phyloP scores from a whole-genome alignment of 2,329 filamentous ascomycete species.

The Zarea fungicola region DNA sequence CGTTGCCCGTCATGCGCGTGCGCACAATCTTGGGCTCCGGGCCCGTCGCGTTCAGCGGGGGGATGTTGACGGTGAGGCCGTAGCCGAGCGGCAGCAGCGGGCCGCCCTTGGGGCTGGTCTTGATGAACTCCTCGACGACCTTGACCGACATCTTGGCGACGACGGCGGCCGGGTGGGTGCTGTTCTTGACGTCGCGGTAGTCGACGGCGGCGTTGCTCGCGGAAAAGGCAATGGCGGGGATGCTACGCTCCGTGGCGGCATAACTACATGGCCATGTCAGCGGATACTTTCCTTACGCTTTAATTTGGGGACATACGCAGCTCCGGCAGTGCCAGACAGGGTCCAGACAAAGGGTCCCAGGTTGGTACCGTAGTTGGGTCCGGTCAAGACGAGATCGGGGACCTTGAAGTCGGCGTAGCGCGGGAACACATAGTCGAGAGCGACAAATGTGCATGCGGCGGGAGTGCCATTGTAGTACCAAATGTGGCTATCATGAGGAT shows the following conservation, averaged over 20 bases:
- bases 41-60: conserved; percentile 35
- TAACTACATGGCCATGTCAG: conserved; percentile 30
- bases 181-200: conserved; percentile 33
- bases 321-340: conserved; percentile 44
- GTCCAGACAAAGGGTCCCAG: conserved; percentile 50
- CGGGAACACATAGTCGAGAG: conserved; percentile 51
- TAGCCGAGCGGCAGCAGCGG: conserved; percentile 43
- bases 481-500: conserved; percentile 47
- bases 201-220: conserved; percentile 37
- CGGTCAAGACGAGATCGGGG: conserved; percentile 49
- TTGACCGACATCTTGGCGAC: conserved; percentile 37
- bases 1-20: conserved; percentile 44
- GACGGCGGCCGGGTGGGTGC: conserved; percentile 40
- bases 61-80: conserved; percentile 47
- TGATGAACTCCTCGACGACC: conserved; percentile 39
- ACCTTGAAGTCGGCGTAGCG: conserved; percentile 40
- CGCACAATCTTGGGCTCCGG: conserved; percentile 39
- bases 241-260: conserved; percentile 41
- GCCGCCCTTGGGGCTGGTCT: conserved; percentile 25
- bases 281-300: not conserved
- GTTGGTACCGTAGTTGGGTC: conserved; percentile 52
- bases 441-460: conserved; percentile 50
- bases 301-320: conserved; percentile 22
- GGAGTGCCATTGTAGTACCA: conserved; percentile 59
- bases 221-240: conserved; percentile 46